These are phyloP conservation scores for Tolypocladium endophyticum DNA, from an alignment of 2,329 filamentous ascomycete species.

Conservation along the genomic window DNA sequence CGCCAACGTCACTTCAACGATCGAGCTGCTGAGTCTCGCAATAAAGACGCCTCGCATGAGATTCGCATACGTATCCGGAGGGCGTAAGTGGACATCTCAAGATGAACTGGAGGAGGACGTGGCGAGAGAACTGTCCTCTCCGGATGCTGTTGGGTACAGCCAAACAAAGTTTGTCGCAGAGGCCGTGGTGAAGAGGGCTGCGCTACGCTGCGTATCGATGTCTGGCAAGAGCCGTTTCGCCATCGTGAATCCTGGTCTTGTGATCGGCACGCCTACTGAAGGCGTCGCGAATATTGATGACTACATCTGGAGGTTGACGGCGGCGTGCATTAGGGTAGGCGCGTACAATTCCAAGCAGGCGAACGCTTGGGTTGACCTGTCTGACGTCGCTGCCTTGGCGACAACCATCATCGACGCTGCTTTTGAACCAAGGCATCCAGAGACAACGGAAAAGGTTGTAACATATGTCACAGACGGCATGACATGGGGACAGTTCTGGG, in stretches of 20 bases:
- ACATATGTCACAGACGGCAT: slow-evolving; percentile 1
- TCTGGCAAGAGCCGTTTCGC: background rate
- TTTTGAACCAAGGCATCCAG: background rate
- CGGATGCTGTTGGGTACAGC: slow-evolving; percentile 7
- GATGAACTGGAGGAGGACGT: slow-evolving; percentile 1
- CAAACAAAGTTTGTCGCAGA: slow-evolving; percentile 14
- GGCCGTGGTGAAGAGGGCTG: slow-evolving; percentile 7
- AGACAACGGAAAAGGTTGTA: background rate
- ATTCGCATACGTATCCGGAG: slow-evolving; percentile 2
- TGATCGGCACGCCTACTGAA: slow-evolving; percentile 11
- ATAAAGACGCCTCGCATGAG: background rate
- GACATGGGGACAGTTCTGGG: slow-evolving; percentile 2
- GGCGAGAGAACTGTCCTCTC: background rate
- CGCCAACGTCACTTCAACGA: slow-evolving; percentile 4
- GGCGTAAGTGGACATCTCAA: background rate
- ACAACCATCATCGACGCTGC: slow-evolving; percentile 2
- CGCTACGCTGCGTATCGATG: slow-evolving; percentile 1
- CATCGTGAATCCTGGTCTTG: slow-evolving; percentile 5
- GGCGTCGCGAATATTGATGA: slow-evolving; percentile 10
- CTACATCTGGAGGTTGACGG: slow-evolving; percentile 9
- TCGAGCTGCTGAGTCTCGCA: slow-evolving; percentile 3
- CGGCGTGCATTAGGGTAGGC: slow-evolving; percentile 6
- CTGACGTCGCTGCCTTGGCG: slow-evolving; percentile 5
- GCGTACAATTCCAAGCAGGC: slow-evolving; percentile 5
- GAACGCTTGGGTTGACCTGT: slow-evolving; percentile 1